Evolutionary conservation across 768 basidiomycete species (phyloP).

Genomic region (Paxillus ammoniavirescens): DNA sequence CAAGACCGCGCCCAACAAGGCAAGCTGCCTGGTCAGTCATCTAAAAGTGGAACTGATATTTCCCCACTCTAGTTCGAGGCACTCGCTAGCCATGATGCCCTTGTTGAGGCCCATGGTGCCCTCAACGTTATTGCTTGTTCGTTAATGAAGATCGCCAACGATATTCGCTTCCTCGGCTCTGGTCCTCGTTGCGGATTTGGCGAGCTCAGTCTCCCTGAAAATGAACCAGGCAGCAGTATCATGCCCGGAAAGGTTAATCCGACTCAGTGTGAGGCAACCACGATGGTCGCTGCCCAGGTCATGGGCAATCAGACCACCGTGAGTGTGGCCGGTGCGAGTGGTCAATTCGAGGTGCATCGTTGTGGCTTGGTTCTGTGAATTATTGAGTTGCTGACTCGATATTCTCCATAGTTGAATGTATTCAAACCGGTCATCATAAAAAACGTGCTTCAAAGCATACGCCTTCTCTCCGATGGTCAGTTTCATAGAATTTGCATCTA

Average conservation of each 20-base stretch:
- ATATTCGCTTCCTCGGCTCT: conserved; percentile 96
- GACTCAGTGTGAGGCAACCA: conserved; percentile 97
- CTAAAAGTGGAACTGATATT: conserved; percentile 4
- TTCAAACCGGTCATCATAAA: conserved; percentile 99
- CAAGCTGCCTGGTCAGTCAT: conserved; percentile 23
- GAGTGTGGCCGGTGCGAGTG: conserved; percentile 88
- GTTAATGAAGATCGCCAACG: conserved; percentile 99
- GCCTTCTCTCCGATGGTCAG: conserved; percentile 87
- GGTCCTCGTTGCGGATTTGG: conserved; percentile 98
- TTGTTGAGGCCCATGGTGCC: conserved; percentile 96
- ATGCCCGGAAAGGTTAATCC: conserved; percentile 99
- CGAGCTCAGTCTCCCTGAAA: conserved; percentile 92
- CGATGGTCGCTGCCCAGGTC: conserved; percentile 98
- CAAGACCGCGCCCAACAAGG: conserved; percentile 98
- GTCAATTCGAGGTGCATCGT: conserved; percentile 89
- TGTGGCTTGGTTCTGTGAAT: conserved; percentile 1
- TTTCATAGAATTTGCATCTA: conserved; percentile 3
- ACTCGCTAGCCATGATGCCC: conserved; percentile 95
- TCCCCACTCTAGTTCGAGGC: conserved; percentile 78
- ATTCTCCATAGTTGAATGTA: conserved; percentile 74
- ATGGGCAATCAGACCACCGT: conserved; percentile 97
- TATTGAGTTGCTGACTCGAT: conserved; percentile 6
- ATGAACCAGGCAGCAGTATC: conserved; percentile 98
- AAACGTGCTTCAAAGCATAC: conserved; percentile 95
- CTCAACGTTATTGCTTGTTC: conserved; percentile 96